phyloP scores from a whole-genome alignment of 768 basidiomycete species.

The Strobilomyces confusus region DNA sequence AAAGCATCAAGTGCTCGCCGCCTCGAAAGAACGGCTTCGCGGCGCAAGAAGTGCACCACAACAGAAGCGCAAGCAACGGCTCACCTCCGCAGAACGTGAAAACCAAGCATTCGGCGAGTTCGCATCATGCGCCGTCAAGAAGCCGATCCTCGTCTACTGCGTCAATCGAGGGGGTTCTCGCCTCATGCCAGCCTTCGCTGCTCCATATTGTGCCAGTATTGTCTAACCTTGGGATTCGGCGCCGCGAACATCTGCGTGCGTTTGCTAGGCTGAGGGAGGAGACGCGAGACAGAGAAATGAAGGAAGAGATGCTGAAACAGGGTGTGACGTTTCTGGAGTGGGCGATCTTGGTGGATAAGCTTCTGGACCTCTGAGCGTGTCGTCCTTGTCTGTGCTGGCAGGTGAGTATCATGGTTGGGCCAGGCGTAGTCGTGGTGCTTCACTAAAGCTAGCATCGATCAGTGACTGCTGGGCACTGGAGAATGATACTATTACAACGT shows the following conservation, averaged over 20 bases:
- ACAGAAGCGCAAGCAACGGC: constrained; percentile 16
- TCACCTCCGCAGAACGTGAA: constrained; percentile 20
- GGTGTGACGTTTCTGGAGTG: constrained; percentile 75
- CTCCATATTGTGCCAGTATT: constrained; percentile 58
- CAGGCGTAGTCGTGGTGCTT: not conserved
- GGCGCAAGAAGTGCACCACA: constrained; percentile 10
- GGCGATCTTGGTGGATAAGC: constrained; percentile 69
- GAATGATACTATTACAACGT: not conserved
- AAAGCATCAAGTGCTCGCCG: constrained; percentile 24
- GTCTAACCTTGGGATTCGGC: constrained; percentile 53
- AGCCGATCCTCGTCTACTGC: constrained; percentile 36
- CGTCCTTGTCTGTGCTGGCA: not conserved
- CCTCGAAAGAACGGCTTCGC: constrained; percentile 14
- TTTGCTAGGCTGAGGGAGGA: constrained; percentile 58
- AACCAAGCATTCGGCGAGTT: constrained; percentile 7
- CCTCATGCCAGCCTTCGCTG: constrained; percentile 62
- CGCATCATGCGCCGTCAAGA: constrained; percentile 13
- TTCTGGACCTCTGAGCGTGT: constrained; percentile 37
- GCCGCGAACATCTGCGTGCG: constrained; percentile 59
- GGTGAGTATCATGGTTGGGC: constrained; percentile 2
- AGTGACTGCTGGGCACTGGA: not conserved
- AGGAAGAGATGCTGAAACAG: constrained; percentile 61
- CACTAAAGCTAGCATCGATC: not conserved
- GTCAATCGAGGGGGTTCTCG: constrained; percentile 50
- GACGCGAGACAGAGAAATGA: constrained; percentile 65